Percentiles rank a stretch among this genome's conserved stretches.
phyloP scores from a whole-genome alignment of 2,329 filamentous ascomycete genomes.

The Colletotrichum limetticola region DNA sequence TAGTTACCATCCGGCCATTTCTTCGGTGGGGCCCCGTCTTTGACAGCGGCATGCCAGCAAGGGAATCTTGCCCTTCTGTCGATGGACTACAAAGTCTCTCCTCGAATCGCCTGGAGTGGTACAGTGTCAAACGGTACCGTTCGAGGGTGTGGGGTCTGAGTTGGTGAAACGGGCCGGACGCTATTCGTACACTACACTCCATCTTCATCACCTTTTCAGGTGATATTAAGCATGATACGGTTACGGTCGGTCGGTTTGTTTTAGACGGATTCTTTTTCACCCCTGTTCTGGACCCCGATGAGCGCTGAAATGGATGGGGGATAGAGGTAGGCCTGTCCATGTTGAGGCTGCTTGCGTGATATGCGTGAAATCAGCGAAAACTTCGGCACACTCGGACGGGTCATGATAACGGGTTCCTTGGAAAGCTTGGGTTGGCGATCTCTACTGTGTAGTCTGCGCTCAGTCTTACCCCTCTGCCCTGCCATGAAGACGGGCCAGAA shows the following conservation, averaged over 20 bases:
- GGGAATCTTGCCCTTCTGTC: neutral
- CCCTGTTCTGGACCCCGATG: neutral
- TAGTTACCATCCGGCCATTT: neutral
- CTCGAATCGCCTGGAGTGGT: neutral
- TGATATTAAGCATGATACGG: slow-evolving; percentile 15
- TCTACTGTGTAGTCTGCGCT: neutral
- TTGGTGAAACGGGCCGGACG: neutral
- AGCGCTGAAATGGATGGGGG: neutral
- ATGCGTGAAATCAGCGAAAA: neutral
- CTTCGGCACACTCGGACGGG: neutral
- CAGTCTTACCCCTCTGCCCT: neutral
- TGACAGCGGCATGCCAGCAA: slow-evolving; percentile 24
- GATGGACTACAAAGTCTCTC: neutral
- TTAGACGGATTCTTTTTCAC: neutral
- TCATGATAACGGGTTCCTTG: neutral
- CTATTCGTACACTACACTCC: neutral
- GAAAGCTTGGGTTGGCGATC: neutral
- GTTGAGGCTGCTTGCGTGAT: neutral
- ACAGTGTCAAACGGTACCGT: neutral
- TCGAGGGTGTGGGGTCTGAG: neutral
- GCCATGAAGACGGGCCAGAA: neutral
- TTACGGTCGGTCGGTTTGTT: neutral
- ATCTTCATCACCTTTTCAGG: neutral
- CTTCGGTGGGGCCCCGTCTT: neutral
- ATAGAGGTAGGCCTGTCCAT: neutral